These are phyloP conservation scores for Pseudocercospora pini-densiflorae DNA, from an alignment of 2,329 filamentous ascomycete species.

Conservation along the genomic window DNA sequence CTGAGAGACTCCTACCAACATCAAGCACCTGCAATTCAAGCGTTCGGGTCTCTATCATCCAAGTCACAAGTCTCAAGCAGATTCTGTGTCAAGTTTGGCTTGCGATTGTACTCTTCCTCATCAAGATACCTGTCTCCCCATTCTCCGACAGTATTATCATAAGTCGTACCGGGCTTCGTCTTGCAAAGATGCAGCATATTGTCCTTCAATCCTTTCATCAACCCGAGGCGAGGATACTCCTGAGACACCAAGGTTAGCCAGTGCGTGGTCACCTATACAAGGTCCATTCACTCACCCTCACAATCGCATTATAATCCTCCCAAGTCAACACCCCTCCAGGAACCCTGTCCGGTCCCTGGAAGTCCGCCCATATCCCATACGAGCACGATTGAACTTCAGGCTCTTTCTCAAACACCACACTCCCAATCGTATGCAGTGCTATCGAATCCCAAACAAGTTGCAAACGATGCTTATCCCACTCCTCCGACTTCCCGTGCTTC, in stretches of 20 bases:
- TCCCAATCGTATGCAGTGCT: conserved; percentile 49
- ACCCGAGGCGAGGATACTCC: conserved; percentile 42
- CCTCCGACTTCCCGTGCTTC: conserved; percentile 25
- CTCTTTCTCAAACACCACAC: conserved; percentile 51
- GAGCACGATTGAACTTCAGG: conserved; percentile 44
- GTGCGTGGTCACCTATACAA: not conserved
- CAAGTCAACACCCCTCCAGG: conserved; percentile 26
- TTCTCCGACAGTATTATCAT: conserved; percentile 42
- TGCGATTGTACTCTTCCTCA: conserved; percentile 40
- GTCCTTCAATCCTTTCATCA: conserved; percentile 43
- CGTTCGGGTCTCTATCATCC: conserved; percentile 25
- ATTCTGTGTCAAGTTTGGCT: conserved; percentile 38
- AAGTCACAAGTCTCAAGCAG: conserved; percentile 29
- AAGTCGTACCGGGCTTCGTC: conserved; percentile 48
- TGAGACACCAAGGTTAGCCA: not conserved
- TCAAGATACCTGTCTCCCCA: conserved; percentile 43
- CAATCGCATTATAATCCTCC: conserved; percentile 29
- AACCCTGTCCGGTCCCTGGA: conserved; percentile 28
- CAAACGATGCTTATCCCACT: conserved; percentile 48
- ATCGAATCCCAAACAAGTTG: conserved; percentile 58
- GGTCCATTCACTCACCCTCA: conserved; percentile 16
- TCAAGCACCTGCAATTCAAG: not conserved
- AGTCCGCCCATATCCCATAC: conserved; percentile 30
- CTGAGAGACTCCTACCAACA: not conserved
- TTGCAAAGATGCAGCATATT: conserved; percentile 47